Conservation (phyloP, 306 rosid genomes). For the Acacia confusa region DNA sequence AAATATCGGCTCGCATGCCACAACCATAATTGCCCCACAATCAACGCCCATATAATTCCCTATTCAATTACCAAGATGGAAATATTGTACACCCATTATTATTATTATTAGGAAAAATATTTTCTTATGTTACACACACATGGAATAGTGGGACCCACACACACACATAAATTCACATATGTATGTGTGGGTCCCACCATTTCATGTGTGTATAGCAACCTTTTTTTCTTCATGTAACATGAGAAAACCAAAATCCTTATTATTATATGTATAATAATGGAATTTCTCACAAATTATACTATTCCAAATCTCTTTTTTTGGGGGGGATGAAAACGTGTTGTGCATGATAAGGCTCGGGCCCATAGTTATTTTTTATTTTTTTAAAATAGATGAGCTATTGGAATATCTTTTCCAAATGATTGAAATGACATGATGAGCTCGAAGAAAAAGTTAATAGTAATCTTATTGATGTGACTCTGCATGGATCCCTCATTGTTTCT, state of each 20-base stretch:
- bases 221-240: too few relatives aligned
- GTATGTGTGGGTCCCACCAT: too few relatives aligned
- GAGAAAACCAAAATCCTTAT: too few relatives aligned
- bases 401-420: not conserved
- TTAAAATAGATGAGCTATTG: not conserved
- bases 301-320: not conserved
- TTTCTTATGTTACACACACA: too few relatives aligned
- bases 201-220: too few relatives aligned
- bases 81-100: not conserved
- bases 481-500: not conserved
- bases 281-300: not conserved
- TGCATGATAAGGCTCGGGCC: not conserved
- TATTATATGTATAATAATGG: not conserved
- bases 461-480: not conserved
- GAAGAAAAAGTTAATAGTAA: not conserved
- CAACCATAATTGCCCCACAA: not conserved
- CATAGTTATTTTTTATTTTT: not conserved
- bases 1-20: constrained; percentile 16
- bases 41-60: constrained; percentile 3
- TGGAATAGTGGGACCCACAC: too few relatives aligned
- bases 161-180: too few relatives aligned
- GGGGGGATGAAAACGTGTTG: not conserved
- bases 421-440: not conserved
- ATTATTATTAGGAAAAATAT: too few relatives aligned
- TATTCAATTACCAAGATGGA: not conserved